Conservation (phyloP, 371 early-diverging fungal genomes). For the Quaeritorhiza haematococci region DNA sequence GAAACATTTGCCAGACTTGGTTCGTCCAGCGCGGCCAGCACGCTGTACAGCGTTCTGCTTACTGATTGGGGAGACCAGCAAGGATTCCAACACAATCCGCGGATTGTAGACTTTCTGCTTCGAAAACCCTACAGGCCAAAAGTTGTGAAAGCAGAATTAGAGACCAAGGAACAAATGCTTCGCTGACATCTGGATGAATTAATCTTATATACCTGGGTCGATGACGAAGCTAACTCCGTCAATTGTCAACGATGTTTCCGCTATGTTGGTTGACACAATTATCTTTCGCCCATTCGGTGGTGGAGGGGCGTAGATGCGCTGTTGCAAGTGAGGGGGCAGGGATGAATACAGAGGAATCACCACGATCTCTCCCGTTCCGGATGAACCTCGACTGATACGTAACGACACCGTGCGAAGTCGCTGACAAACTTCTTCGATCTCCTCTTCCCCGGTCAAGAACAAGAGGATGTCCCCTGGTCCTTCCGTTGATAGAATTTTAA, state of each 20-base stretch:
- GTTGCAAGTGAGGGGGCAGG: constrained; percentile 88
- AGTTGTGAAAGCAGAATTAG: no score
- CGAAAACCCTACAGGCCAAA: no score
- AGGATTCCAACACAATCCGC: constrained; percentile 75
- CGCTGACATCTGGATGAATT: no score
- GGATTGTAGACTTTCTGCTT: constrained; percentile 97
- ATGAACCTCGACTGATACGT: no score
- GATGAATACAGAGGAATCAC: constrained; percentile 88
- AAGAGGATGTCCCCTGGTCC: constrained; percentile 80
- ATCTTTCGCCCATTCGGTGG: constrained; percentile 90
- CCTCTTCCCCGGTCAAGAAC: constrained; percentile 92
- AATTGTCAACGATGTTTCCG: constrained; percentile 98
- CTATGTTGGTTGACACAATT: constrained; percentile 96
- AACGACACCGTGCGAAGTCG: constrained; percentile 61
- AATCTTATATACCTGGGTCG: no score
- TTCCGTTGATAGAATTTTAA: constrained; percentile 80
- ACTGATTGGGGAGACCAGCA: constrained; percentile 63
- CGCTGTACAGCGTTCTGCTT: constrained; percentile 68
- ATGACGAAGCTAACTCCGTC: constrained; percentile 97
- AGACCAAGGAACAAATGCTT: no score
- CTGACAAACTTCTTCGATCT: constrained; percentile 83
- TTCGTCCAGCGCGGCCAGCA: constrained; percentile 89
- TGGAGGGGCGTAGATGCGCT: constrained; percentile 83
- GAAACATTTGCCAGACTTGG: constrained; percentile 89
- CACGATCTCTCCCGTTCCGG: constrained; percentile 65